phyloP scores from a whole-genome alignment of 2,329 filamentous ascomycete species.

The Diaporthe amygdali region DNA sequence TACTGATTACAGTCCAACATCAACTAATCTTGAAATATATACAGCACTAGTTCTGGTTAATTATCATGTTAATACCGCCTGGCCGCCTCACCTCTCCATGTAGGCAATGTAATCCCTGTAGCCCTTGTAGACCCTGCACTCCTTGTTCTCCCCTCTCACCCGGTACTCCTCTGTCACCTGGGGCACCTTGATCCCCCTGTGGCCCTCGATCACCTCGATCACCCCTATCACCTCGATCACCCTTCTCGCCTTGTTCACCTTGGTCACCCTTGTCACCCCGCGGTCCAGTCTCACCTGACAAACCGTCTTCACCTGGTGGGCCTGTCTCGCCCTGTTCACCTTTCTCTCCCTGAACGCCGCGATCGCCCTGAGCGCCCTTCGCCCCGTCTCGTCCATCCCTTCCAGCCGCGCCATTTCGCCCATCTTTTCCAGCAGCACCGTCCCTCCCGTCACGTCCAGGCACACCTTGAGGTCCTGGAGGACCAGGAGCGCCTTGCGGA shows the following conservation, averaged over 20 bases:
- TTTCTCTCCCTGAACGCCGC: not conserved
- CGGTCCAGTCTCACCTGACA: not conserved
- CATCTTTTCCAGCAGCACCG: not conserved
- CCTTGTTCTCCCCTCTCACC: not conserved
- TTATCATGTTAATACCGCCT: not conserved
- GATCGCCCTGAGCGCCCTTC: not conserved
- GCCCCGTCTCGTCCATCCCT: not conserved
- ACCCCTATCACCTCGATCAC: not conserved
- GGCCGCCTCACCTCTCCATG: not conserved
- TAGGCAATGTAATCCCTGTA: not conserved
- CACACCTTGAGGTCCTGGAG: not conserved
- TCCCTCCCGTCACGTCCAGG: not conserved
- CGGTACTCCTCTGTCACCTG: no score
- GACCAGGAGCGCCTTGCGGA: not conserved
- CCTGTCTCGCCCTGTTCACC: not conserved
- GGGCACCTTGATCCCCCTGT: not conserved
- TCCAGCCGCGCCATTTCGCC: not conserved
- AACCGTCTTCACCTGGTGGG: not conserved
- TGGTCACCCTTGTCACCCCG: not conserved
- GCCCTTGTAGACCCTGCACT: not conserved
- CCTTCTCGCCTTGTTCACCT: not conserved
- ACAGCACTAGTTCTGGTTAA: not conserved
- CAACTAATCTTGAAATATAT: no score
- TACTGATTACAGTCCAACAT: no score
- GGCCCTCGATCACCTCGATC: not conserved